Conservation (phyloP, 1,284 basidiomycete species). For the Ustilago loliicola region DNA sequence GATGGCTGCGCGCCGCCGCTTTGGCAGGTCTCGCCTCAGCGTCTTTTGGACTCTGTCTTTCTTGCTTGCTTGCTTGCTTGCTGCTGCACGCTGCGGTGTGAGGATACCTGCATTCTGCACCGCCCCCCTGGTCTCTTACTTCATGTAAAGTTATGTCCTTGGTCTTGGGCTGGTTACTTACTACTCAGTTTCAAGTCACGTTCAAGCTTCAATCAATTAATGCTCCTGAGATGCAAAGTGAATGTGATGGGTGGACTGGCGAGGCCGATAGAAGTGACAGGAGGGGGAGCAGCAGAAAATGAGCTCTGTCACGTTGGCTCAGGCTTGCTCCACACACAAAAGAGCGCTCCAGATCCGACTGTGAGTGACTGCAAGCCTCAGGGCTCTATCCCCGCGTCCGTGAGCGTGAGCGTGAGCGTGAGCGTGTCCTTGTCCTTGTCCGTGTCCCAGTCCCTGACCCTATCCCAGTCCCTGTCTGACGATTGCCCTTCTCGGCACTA, state of each 20-base stretch:
- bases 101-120: background rate
- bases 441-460: background rate
- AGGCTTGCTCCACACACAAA: too few species aligned
- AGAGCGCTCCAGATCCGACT: background rate
- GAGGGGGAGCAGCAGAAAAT: too few species aligned
- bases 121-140: background rate
- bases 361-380: constrained; percentile 14
- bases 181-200: too few species aligned
- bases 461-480: constrained; percentile 1
- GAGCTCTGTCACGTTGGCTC: too few species aligned
- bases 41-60: background rate
- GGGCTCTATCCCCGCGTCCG: constrained; percentile 19
- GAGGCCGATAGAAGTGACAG: too few species aligned
- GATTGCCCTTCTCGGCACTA: constrained; percentile 27
- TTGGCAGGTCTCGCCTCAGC: constrained; percentile 1
- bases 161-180: too few species aligned
- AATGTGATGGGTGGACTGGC: too few species aligned
- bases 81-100: background rate
- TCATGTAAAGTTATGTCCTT: too few species aligned
- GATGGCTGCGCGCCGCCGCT: background rate
- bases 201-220: background rate
- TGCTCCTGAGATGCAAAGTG: background rate
- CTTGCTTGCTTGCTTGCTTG: too few species aligned
- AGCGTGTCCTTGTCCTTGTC: background rate
- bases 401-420: constrained; percentile 1